Conservation (phyloP, 2,329 filamentous ascomycete genomes). For the Coniella lustricola region DNA sequence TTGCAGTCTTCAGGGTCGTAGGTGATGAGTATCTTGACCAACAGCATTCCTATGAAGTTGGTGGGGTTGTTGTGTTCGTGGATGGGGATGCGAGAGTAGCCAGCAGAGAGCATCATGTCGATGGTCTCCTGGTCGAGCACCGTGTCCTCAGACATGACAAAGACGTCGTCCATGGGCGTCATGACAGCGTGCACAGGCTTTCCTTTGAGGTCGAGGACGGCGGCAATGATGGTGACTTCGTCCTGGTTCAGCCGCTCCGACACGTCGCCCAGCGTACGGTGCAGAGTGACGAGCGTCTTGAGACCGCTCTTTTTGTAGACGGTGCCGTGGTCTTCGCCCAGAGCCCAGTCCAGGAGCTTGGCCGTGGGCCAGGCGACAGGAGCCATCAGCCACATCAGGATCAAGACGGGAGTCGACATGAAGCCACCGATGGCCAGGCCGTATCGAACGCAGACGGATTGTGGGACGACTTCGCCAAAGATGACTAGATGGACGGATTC, state of each 20-base stretch:
- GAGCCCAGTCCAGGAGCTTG: constrained; percentile 85
- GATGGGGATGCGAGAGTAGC: constrained; percentile 94
- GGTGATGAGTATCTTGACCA: constrained; percentile 98
- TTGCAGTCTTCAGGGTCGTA: constrained; percentile 93
- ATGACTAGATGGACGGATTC: constrained; percentile 59
- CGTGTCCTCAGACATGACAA: constrained; percentile 92
- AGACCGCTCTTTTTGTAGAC: constrained; percentile 97
- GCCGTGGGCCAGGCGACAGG: constrained; percentile 92
- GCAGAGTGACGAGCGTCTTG: constrained; percentile 91
- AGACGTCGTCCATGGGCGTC: constrained; percentile 98
- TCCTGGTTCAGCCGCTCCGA: constrained; percentile 91
- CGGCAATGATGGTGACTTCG: constrained; percentile 97
- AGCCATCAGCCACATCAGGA: constrained; percentile 86
- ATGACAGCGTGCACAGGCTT: constrained; percentile 94
- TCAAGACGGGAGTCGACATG: constrained; percentile 81
- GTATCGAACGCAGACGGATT: constrained; percentile 93
- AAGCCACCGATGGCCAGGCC: constrained; percentile 90
- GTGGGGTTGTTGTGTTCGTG: constrained; percentile 74
- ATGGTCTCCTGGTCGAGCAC: constrained; percentile 89
- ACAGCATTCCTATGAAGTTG: constrained; percentile 94
- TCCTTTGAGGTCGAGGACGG: constrained; percentile 91
- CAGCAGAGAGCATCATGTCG: constrained; percentile 85
- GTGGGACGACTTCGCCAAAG: constrained; percentile 93
- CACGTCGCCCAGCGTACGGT: constrained; percentile 81
- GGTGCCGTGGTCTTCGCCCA: constrained; percentile 92